A percentile compares a stretch with the other conserved stretches of the same genome.
Evolutionary conservation across 2,329 filamentous ascomycete genomes (phyloP).

Genomic region (Cercospora sojina): DNA sequence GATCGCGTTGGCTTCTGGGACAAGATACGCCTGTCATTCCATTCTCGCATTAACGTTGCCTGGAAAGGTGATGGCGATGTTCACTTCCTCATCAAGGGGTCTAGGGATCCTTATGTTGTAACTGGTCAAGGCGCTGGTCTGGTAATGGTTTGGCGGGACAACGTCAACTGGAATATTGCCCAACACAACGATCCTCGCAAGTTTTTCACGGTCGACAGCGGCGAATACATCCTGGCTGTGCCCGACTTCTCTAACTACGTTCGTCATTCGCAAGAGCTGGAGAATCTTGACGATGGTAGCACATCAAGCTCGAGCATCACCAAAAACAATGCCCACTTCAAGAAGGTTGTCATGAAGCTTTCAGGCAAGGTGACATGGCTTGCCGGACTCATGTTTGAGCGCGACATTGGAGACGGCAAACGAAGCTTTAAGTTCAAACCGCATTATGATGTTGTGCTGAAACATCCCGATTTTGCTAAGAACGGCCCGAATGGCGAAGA

Average conservation of each 20-base stretch:
- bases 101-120: conserved; percentile 88
- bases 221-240: conserved; percentile 89
- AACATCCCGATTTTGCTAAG: conserved; percentile 72
- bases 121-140: conserved; percentile 93
- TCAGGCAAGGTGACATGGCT: conserved; percentile 95
- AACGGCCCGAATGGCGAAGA: conserved; percentile 48
- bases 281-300: conserved; percentile 56
- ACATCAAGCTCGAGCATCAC: conserved; percentile 60
- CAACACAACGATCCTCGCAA: conserved; percentile 82
- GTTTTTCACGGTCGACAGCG: conserved; percentile 94
- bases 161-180: conserved; percentile 84
- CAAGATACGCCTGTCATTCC: conserved; percentile 91
- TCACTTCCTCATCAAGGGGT: conserved; percentile 82
- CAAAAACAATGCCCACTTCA: conserved; percentile 80
- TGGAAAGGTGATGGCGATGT: conserved; percentile 98
- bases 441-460: conserved; percentile 87
- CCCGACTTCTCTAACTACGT: conserved; percentile 91
- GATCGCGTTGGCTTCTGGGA: conserved; percentile 98
- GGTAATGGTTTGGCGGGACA: conserved; percentile 97
- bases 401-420: conserved; percentile 67
- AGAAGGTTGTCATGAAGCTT: conserved; percentile 98
- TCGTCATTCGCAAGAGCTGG: conserved; percentile 58
- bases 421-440: conserved; percentile 86
- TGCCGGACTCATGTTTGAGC: conserved; percentile 87
- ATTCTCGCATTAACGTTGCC: conserved; percentile 81